Evolutionary conservation across 2,329 filamentous ascomycete species (phyloP).

Genomic region (Stylonectria norvegica): DNA sequence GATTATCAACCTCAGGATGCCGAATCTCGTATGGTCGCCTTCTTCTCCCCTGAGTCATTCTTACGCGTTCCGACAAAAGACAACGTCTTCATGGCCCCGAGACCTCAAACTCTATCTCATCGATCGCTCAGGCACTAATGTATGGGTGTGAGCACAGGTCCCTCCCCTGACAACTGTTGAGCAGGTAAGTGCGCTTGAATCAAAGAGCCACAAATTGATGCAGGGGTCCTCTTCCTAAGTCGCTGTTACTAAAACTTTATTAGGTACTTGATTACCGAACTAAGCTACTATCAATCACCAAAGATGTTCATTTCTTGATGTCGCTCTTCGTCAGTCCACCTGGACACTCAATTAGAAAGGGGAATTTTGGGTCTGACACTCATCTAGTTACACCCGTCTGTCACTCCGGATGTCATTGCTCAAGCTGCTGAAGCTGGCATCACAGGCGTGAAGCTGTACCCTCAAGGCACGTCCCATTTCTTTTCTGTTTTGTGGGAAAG

Average conservation of each 20-base stretch:
- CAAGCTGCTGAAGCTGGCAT: conserved; percentile 72
- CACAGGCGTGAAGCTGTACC: conserved; percentile 69
- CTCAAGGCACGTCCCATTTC: conserved; percentile 36
- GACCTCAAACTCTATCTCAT: too few relatives aligned
- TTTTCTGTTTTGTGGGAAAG: not conserved
- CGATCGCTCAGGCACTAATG: not conserved
- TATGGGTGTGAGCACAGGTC: conserved; percentile 15
- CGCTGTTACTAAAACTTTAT: not conserved
- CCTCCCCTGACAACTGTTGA: conserved; percentile 60
- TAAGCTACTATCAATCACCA: conserved; percentile 57
- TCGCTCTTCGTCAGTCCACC: conserved; percentile 55
- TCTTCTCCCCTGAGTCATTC: too few relatives aligned
- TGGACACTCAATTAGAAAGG: not conserved
- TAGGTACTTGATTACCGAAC: conserved; percentile 64
- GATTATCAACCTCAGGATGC: conserved; percentile 40
- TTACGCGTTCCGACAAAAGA: too few relatives aligned
- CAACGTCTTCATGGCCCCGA: too few relatives aligned
- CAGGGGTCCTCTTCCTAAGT: too few relatives aligned
- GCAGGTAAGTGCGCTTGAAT: conserved; percentile 12
- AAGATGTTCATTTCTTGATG: conserved; percentile 68
- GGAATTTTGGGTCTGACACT: conserved; percentile 3
- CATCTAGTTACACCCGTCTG: conserved; percentile 50
- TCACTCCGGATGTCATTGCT: conserved; percentile 67
- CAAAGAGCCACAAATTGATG: not conserved
- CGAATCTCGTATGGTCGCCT: conserved; percentile 60